Evolutionary conservation across 1,139 yeast genomes (phyloP).

Genomic region (Wickerhamiella pararugosa): DNA sequence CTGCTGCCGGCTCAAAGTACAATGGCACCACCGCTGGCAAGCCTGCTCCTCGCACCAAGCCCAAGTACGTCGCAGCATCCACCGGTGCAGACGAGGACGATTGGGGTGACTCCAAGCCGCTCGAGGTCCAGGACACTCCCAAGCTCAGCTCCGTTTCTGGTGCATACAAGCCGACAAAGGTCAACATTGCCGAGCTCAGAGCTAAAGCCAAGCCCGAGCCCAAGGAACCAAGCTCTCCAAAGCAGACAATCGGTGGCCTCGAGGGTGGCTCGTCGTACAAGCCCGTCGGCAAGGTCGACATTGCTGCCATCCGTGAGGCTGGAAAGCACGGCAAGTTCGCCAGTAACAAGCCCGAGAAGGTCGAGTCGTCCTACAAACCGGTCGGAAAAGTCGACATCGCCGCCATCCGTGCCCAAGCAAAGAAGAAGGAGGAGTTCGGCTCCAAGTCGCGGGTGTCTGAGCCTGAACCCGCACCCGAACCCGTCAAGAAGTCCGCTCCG

Average conservation of each 20-base stretch:
- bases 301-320: constrained; percentile 32
- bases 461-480: constrained; percentile 10
- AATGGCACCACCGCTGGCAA: constrained; percentile 31
- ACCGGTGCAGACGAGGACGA: constrained; percentile 32
- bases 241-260: constrained; percentile 24
- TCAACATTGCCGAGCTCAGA: constrained; percentile 31
- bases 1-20: constrained; percentile 94
- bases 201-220: constrained; percentile 22
- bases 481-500: constrained; percentile 4
- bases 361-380: constrained; percentile 34
- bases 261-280: constrained; percentile 31
- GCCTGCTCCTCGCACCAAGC: constrained; percentile 23
- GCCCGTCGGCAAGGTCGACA: constrained; percentile 44
- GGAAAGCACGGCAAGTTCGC: constrained; percentile 19
- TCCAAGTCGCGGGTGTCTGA: constrained; percentile 4
- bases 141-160: constrained; percentile 36
- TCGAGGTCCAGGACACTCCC: constrained; percentile 27
- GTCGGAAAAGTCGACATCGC: constrained; percentile 43
- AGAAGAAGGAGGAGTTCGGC: constrained; percentile 15
- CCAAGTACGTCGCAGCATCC: constrained; percentile 22
- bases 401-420: constrained; percentile 30
- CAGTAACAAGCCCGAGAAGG: constrained; percentile 16
- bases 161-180: constrained; percentile 55
- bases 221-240: constrained; percentile 2
- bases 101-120: constrained; percentile 38